Evolutionary conservation across 352 stramenopile genomes (phyloP), one percentile per base, ranked within the genome.

Genomic region (Phytopythium vexans): DNA sequence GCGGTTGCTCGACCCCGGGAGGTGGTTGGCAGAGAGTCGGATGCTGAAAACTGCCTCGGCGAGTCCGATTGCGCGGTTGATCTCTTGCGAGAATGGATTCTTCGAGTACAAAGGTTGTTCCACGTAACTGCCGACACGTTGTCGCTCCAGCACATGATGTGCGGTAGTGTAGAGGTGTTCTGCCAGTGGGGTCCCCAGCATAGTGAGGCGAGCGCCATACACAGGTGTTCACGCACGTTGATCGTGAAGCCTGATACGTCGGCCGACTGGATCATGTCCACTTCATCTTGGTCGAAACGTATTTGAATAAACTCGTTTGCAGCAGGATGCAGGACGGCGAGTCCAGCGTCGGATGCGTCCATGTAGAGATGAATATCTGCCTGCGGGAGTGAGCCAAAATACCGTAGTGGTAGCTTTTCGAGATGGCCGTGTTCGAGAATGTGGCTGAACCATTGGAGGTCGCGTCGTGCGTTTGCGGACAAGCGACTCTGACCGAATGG

Each of bases 201-300:
- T 34, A 3, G 2, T 16, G 36, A 15, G 1, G 49, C 16, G 3
- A 59, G 21, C 3, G 50, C 50, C 32, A 64, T 59, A 16, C 50
- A 55, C 1, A 64, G 51, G 15, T 59, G 50, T 40, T 64, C 49
- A 2, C 50, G 49, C 4, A 64, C 57, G 14, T 59, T 64, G 16
- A 62, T 62, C 8, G 9, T 52, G 27, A 62, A 53, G 0, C 56
- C 49, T 0, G 42, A 45, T 1, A 7, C 5, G 1, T 41, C 42
- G 0, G 49, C 15, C 9, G 41, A n/a, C 27, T 52, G 7, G 6
- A 54, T 49, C 0, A 55, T 6, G 1, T 16, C 5, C 5, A 8
- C n/a, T 42, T 66, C 53, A 0, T 57, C 48, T 4, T 3, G n/a
- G 11, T 66, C 52, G 15, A 66, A 58, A 0, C n/a, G 15, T 0